Percentiles rank a stretch among this genome's conserved stretches.
Conservation (phyloP, 176 grass and related monocot genomes). For the Leersia perrieri region DNA sequence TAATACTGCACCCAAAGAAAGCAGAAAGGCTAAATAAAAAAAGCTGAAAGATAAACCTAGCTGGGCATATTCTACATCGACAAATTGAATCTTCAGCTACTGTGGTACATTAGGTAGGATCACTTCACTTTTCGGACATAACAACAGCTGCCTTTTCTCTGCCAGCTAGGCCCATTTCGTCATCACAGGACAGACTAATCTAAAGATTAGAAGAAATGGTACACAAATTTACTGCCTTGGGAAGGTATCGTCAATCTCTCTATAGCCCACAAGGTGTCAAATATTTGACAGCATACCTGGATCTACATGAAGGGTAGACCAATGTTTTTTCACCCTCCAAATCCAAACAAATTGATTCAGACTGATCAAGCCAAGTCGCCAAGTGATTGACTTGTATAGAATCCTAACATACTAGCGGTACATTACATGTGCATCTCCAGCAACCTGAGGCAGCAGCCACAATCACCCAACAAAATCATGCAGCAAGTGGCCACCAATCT, state of each 20-base stretch:
- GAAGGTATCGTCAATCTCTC: constrained; percentile 27
- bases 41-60: not conserved
- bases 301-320: constrained; percentile 43
- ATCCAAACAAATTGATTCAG: constrained; percentile 41
- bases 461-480: constrained; percentile 91
- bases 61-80: constrained; percentile 26
- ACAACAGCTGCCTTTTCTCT: not conserved
- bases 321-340: constrained; percentile 38
- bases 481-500: constrained; percentile 71
- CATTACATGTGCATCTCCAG: constrained; percentile 26
- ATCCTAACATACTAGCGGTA: constrained; percentile 51
- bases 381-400: constrained; percentile 53
- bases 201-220: not conserved
- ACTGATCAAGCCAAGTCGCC: constrained; percentile 31
- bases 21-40: constrained; percentile 39
- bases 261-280: constrained; percentile 32
- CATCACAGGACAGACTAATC: not conserved
- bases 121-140: not conserved
- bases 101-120: not conserved
- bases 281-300: constrained; percentile 38
- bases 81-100: not conserved
- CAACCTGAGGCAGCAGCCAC: not conserved
- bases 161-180: not conserved
- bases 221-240: not conserved
- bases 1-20: constrained; percentile 10